These are phyloP conservation scores for Candida namnaoensis DNA, from an alignment of 805 yeast genomes.

Conservation along the genomic window DNA sequence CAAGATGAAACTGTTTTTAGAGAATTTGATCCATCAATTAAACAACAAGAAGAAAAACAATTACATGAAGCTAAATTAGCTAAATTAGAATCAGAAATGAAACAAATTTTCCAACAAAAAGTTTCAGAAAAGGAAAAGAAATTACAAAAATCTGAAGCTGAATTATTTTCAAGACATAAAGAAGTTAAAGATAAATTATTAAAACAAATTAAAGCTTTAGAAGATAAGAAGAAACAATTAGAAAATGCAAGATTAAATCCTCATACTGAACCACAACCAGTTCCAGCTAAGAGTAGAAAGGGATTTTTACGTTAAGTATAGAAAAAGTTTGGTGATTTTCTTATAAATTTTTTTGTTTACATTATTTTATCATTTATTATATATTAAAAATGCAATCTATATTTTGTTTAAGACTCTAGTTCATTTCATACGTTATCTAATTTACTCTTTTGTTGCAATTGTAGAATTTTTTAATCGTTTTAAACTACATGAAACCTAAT, in stretches of 20 bases:
- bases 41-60: constrained; percentile 89
- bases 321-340: too few relatives aligned
- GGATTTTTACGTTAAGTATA: constrained; percentile 60
- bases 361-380: too few relatives aligned
- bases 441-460: too few relatives aligned
- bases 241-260: constrained; percentile 51
- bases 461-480: too few relatives aligned
- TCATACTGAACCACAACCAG: constrained; percentile 25
- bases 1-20: constrained; percentile 92
- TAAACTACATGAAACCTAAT: too few relatives aligned
- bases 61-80: constrained; percentile 90
- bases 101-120: constrained; percentile 90
- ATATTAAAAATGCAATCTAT: too few relatives aligned
- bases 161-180: constrained; percentile 88
- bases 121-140: constrained; percentile 96
- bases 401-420: too few relatives aligned
- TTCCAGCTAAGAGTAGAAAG: constrained; percentile 59
- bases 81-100: constrained; percentile 95
- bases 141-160: constrained; percentile 94
- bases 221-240: constrained; percentile 80
- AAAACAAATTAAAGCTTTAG: constrained; percentile 82
- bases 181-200: constrained; percentile 94
- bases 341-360: too few relatives aligned
- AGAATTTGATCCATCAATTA: constrained; percentile 87
- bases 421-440: too few relatives aligned